A percentile compares a stretch with the other conserved stretches of the same genome.
Conservation (phyloP, 257 asterid species). For the Gentiana dahurica region DNA sequence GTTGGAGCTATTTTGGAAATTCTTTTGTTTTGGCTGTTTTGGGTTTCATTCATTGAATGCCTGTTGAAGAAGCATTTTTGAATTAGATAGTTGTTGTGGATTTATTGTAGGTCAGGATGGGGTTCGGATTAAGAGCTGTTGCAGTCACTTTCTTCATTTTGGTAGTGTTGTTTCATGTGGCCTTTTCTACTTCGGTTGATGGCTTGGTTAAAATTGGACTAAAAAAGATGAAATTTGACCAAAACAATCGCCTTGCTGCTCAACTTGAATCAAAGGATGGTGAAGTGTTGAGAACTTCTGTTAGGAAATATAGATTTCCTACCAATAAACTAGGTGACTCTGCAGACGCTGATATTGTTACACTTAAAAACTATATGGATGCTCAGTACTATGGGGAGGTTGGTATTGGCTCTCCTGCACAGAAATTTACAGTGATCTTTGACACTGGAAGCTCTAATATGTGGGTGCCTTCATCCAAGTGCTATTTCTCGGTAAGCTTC, state of each 20-base stretch:
- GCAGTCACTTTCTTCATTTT: slow-evolving; percentile 34
- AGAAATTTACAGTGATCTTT: slow-evolving; percentile 84
- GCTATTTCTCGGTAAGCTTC: slow-evolving; percentile 79
- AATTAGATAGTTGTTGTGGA: background rate
- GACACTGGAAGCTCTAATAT: slow-evolving; percentile 96
- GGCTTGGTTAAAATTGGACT: slow-evolving; percentile 71
- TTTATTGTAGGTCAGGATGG: slow-evolving; percentile 48
- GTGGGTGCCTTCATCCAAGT: slow-evolving; percentile 94
- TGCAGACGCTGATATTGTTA: slow-evolving; percentile 63
- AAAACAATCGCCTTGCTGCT: slow-evolving; percentile 65
- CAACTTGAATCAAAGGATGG: slow-evolving; percentile 63
- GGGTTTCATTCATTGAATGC: no score
- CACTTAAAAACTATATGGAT: slow-evolving; percentile 84
- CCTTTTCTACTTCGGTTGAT: slow-evolving; percentile 54
- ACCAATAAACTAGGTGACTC: slow-evolving; percentile 41
- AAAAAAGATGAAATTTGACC: slow-evolving; percentile 70
- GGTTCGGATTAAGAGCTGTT: slow-evolving; percentile 22
- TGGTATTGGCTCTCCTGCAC: slow-evolving; percentile 80
- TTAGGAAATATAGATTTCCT: slow-evolving; percentile 40
- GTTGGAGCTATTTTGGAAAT: no score
- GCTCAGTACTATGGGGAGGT: slow-evolving; percentile 97
- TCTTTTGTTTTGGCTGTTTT: no score
- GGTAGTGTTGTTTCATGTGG: slow-evolving; percentile 42
- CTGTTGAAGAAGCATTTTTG: background rate
- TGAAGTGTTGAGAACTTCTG: slow-evolving; percentile 40